Evolutionary conservation across 106 monocot genomes (phyloP).

Genomic region (Alisma plantagoaquatica): DNA sequence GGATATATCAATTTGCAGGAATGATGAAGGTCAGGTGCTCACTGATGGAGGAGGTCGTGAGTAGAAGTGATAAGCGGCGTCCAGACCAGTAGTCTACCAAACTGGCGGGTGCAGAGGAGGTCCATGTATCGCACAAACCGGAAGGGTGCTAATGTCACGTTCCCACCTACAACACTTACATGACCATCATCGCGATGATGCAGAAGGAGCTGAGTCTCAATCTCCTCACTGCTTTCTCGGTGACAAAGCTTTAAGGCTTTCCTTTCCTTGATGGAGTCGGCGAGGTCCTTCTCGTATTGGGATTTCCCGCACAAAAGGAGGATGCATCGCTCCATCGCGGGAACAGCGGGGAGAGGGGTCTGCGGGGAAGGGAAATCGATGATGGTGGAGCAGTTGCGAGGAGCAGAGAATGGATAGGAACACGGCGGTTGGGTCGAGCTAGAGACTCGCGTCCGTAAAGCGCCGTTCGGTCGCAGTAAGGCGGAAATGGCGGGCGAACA

Average conservation of each 20-base stretch:
- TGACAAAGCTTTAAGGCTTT: conserved; percentile 5
- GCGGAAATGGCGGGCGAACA: background rate
- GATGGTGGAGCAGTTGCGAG: background rate
- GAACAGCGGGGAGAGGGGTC: background rate
- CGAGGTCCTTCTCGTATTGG: conserved; percentile 2
- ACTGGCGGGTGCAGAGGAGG: too few relatives aligned
- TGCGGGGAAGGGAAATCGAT: background rate
- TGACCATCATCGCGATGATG: too few relatives aligned
- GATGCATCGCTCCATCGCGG: conserved; percentile 9
- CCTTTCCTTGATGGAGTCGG: conserved; percentile 3
- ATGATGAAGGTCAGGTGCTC: too few relatives aligned
- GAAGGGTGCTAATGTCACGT: too few relatives aligned
- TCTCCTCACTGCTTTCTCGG: conserved; percentile 2
- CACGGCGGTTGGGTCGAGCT: background rate
- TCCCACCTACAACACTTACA: too few relatives aligned
- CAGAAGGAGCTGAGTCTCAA: background rate
- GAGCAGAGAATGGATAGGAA: background rate
- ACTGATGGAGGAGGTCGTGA: too few relatives aligned
- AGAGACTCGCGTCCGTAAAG: too few relatives aligned
- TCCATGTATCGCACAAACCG: too few relatives aligned
- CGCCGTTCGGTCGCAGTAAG: too few relatives aligned
- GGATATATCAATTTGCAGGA: too few relatives aligned
- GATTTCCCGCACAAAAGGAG: conserved; percentile 15
- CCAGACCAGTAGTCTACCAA: too few relatives aligned
- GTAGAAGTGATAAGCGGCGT: too few relatives aligned